Evolutionary conservation across 202 grass and related monocot species (phyloP).

Genomic region (Musa balbisiana): DNA sequence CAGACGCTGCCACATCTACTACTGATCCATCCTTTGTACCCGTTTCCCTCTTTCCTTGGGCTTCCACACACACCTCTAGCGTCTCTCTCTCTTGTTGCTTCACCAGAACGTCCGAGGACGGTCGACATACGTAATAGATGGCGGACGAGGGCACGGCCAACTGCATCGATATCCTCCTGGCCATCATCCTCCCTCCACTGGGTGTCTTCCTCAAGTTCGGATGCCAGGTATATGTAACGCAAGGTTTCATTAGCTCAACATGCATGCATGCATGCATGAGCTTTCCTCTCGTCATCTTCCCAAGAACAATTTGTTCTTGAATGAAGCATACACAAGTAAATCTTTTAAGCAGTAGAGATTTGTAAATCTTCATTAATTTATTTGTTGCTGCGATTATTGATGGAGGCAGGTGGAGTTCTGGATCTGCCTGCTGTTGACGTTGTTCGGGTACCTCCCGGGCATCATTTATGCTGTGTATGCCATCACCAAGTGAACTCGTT

Average conservation of each 20-base stretch:
- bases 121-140: slow-evolving; percentile 22
- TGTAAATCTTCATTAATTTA: background rate
- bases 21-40: too few species aligned
- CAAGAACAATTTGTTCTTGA: too few species aligned
- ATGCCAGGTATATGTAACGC: slow-evolving; percentile 38
- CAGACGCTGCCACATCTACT: too few species aligned
- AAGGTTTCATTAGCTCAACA: slow-evolving; percentile 14
- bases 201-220: slow-evolving; percentile 90
- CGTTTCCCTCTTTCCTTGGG: background rate
- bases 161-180: slow-evolving; percentile 83
- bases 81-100: background rate
- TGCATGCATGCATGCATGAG: too few species aligned
- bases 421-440: slow-evolving; percentile 10
- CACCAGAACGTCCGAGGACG: too few species aligned
- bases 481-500: slow-evolving; percentile 2
- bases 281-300: too few species aligned
- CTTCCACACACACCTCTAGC: too few species aligned
- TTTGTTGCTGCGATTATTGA: background rate
- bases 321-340: too few species aligned
- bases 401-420: slow-evolving; percentile 6
- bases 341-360: background rate
- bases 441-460: background rate
- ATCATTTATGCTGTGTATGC: slow-evolving; percentile 11
- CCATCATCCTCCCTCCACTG: slow-evolving; percentile 85
- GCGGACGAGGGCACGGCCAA: slow-evolving; percentile 45